Conservation (phyloP, 257 asterid genomes). For the Ligustrum vulgare region DNA sequence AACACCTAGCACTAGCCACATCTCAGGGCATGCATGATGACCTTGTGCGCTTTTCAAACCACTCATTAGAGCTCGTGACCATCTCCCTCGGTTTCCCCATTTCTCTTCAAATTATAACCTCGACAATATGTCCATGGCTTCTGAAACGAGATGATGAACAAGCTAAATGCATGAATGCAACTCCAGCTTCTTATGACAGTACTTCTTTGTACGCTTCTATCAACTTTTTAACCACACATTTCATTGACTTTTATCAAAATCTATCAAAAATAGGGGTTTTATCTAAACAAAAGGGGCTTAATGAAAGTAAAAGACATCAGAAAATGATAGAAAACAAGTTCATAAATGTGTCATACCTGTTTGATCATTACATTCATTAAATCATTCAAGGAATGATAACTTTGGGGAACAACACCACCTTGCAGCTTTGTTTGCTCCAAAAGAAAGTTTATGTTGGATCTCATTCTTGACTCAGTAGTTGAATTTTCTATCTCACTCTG, state of each 20-base stretch:
- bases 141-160: too few relatives aligned
- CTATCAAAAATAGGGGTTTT: too few relatives aligned
- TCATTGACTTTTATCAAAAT: too few relatives aligned
- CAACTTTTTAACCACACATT: too few relatives aligned
- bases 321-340: not conserved
- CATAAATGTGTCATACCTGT: slow-evolving; percentile 42
- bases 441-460: slow-evolving; percentile 48
- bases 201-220: too few relatives aligned
- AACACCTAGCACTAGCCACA: not conserved
- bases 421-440: slow-evolving; percentile 57
- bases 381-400: slow-evolving; percentile 69
- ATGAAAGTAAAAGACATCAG: not conserved
- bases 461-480: slow-evolving; percentile 32
- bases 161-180: not conserved
- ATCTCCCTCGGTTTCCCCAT: too few relatives aligned
- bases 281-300: not conserved
- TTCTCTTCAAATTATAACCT: too few relatives aligned
- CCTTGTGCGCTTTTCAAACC: not conserved
- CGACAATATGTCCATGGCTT: too few relatives aligned
- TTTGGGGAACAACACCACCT: slow-evolving; percentile 46
- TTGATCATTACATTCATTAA: slow-evolving; percentile 65
- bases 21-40: not conserved
- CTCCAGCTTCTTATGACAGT: not conserved
- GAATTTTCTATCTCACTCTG: slow-evolving; percentile 38
- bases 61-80: too few relatives aligned